phyloP scores from a whole-genome alignment of 495 filamentous ascomycete genomes.

The Paragyromitra xinjiangensis region DNA sequence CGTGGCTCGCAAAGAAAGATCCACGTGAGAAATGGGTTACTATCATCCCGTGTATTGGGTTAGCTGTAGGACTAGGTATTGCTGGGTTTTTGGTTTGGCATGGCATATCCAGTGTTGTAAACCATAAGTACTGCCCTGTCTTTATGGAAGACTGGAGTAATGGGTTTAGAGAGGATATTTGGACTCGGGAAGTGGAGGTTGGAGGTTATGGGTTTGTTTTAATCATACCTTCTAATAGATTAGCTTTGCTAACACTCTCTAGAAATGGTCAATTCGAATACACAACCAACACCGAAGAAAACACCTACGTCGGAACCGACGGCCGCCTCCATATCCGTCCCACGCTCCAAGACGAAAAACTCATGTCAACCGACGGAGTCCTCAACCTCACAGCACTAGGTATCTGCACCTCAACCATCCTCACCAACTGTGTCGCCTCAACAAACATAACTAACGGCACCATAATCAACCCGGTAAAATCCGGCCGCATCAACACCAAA shows the following conservation, averaged over 20 bases:
- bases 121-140: conserved; percentile 78
- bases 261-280: conserved; percentile 84
- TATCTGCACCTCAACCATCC: conserved; percentile 69
- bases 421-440: conserved; percentile 70
- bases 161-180: conserved; percentile 70
- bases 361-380: conserved; percentile 69
- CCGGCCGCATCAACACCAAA: conserved; percentile 78
- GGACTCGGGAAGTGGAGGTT: conserved; percentile 80
- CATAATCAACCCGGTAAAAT: conserved; percentile 80
- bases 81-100: conserved; percentile 76
- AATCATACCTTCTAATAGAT: background rate
- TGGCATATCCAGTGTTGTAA: conserved; percentile 71
- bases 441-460: conserved; percentile 74
- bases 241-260: conserved; percentile 40
- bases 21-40: conserved; percentile 86
- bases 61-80: conserved; percentile 71
- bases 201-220: conserved; percentile 80
- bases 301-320: conserved; percentile 73
- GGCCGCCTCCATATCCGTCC: conserved; percentile 78
- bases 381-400: conserved; percentile 73
- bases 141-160: conserved; percentile 73
- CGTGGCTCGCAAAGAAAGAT: conserved; percentile 74
- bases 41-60: conserved; percentile 75
- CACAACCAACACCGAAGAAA: conserved; percentile 74
- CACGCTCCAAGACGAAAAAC: conserved; percentile 72